phyloP scores from a whole-genome alignment of 352 stramenopile genomes.

The Saprolegnia parasitica region DNA sequence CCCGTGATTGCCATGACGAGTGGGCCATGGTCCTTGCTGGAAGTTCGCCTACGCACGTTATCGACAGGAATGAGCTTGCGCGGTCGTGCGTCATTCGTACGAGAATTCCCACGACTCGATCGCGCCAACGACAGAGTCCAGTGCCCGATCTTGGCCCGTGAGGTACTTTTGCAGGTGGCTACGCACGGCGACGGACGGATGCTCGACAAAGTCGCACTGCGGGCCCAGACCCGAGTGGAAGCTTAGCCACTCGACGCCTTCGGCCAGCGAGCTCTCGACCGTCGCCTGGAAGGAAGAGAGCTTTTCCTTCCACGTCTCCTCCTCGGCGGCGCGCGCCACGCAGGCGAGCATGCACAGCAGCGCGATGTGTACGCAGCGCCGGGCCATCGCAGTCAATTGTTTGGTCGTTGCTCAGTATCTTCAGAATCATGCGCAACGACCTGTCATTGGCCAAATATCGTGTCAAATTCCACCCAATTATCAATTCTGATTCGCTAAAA shows the following conservation, averaged over 20 bases:
- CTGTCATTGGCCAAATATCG: not conserved
- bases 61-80: slow-evolving; percentile 1
- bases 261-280: not conserved
- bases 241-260: slow-evolving; percentile 17
- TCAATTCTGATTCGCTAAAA: not conserved
- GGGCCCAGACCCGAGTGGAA: slow-evolving; percentile 35
- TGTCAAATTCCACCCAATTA: not conserved
- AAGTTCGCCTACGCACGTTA: slow-evolving; percentile 38
- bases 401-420: not conserved
- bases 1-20: slow-evolving; percentile 86
- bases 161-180: slow-evolving; percentile 50
- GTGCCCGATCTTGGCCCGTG: slow-evolving; percentile 55
- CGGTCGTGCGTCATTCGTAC: slow-evolving; percentile 35
- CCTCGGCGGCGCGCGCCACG: not conserved
- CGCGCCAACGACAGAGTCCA: slow-evolving; percentile 59
- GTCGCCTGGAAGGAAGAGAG: not conserved
- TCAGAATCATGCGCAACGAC: not conserved
- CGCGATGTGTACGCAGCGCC: not conserved
- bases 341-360: not conserved
- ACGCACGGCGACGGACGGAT: slow-evolving; percentile 54
- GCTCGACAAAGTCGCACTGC: slow-evolving; percentile 67
- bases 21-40: slow-evolving; percentile 54
- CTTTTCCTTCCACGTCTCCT: not conserved
- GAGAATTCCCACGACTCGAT: slow-evolving; percentile 82
- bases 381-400: slow-evolving; percentile 3